Evolutionary conservation across 1,284 basidiomycete genomes (phyloP).

Genomic region (Phylloporus sp.): DNA sequence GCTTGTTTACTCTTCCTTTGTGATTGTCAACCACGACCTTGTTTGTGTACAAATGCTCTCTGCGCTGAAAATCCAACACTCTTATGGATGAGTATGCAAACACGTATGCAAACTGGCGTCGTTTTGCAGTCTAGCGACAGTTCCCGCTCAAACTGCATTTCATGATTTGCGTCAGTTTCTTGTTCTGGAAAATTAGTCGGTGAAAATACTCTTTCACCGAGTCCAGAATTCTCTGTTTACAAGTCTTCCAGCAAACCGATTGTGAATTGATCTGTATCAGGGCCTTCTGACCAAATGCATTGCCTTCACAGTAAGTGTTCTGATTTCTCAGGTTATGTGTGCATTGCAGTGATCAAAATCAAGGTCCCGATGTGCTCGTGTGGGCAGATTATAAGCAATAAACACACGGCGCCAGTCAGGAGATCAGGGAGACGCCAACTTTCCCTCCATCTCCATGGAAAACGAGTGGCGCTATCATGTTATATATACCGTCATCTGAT

Average conservation of each 20-base stretch:
- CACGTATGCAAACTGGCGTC: not conserved
- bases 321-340: too few relatives aligned
- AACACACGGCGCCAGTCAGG: too few relatives aligned
- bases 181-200: not conserved
- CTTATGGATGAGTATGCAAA: too few relatives aligned
- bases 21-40: too few relatives aligned
- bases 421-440: not conserved
- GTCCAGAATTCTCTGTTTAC: not conserved
- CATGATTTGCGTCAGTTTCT: not conserved
- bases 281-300: too few relatives aligned
- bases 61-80: too few relatives aligned
- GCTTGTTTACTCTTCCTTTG: not conserved
- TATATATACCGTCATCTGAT: not conserved
- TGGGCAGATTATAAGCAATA: not conserved
- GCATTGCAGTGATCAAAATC: too few relatives aligned
- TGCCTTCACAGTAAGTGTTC: not conserved
- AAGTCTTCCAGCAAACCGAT: not conserved
- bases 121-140: not conserved
- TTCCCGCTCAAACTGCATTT: not conserved
- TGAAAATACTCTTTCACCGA: not conserved
- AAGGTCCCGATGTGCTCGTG: not conserved
- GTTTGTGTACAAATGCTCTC: too few relatives aligned
- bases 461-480: not conserved
- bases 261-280: not conserved
- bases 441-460: not conserved